Evolutionary conservation across 2,329 filamentous ascomycete genomes (phyloP).

Genomic region (Tolypocladium endophyticum): DNA sequence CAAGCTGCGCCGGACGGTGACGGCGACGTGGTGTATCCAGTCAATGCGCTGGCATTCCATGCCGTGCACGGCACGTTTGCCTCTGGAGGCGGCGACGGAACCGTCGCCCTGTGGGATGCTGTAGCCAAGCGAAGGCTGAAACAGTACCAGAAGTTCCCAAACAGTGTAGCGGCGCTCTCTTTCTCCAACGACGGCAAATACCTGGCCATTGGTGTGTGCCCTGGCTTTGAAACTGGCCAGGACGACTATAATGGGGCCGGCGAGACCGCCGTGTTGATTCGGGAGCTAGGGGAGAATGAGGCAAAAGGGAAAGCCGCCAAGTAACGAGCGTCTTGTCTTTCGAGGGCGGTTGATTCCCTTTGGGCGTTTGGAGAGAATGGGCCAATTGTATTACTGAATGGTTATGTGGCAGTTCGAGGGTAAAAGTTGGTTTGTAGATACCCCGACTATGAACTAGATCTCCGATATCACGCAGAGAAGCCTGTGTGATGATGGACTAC

Average conservation of each 20-base stretch:
- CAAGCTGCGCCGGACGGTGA: slow-evolving; percentile 55
- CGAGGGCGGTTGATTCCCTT: slow-evolving; percentile 11
- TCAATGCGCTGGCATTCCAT: slow-evolving; percentile 85
- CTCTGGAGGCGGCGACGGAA: slow-evolving; percentile 79
- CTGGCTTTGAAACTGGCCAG: slow-evolving; percentile 79
- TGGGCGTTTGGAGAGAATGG: slow-evolving; percentile 17
- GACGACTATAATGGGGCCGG: slow-evolving; percentile 67
- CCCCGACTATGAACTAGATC: slow-evolving; percentile 14
- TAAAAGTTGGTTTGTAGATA: slow-evolving; percentile 19
- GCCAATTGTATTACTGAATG: background rate
- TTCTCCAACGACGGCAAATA: slow-evolving; percentile 71
- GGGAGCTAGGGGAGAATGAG: slow-evolving; percentile 79
- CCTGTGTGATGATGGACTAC: background rate
- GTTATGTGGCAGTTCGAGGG: slow-evolving; percentile 4
- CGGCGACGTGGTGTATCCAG: slow-evolving; percentile 78
- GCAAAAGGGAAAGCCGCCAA: slow-evolving; percentile 76
- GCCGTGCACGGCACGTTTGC: slow-evolving; percentile 77
- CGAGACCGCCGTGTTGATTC: slow-evolving; percentile 65
- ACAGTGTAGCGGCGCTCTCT: slow-evolving; percentile 65
- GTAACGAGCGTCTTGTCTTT: slow-evolving; percentile 21
- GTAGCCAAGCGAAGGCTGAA: slow-evolving; percentile 81
- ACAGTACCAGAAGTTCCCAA: slow-evolving; percentile 76
- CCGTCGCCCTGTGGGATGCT: slow-evolving; percentile 89
- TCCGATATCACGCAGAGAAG: background rate
- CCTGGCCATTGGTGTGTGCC: slow-evolving; percentile 71